These are phyloP conservation scores for Stagonosporopsis tanaceti DNA, from an alignment of 2,329 filamentous ascomycete species.

Conservation along the genomic window DNA sequence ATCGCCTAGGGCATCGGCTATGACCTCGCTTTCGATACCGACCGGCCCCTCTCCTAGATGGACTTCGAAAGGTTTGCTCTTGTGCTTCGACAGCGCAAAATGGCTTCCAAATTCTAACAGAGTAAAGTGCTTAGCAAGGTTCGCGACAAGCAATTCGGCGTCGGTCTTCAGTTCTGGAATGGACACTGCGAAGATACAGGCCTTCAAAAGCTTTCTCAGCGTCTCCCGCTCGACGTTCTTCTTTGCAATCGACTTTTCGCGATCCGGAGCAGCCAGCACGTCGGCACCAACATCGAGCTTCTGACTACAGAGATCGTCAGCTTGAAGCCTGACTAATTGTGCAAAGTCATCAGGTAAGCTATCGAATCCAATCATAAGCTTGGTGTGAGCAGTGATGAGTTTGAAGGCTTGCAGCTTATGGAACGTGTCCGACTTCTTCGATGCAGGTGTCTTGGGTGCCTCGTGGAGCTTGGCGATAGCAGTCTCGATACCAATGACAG, in stretches of 20 bases:
- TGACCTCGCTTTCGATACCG: slow-evolving; percentile 82
- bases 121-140: slow-evolving; percentile 88
- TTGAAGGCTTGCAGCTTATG: slow-evolving; percentile 95
- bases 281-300: slow-evolving; percentile 76
- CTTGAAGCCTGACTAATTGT: slow-evolving; percentile 83
- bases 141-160: slow-evolving; percentile 76
- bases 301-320: slow-evolving; percentile 79
- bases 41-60: slow-evolving; percentile 86
- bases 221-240: slow-evolving; percentile 83
- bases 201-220: slow-evolving; percentile 87
- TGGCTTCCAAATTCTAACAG: slow-evolving; percentile 87
- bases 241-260: slow-evolving; percentile 84
- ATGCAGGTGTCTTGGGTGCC: slow-evolving; percentile 67
- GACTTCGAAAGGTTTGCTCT: slow-evolving; percentile 81
- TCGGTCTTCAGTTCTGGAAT: slow-evolving; percentile 81
- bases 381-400: slow-evolving; percentile 86
- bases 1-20: slow-evolving; percentile 90
- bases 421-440: slow-evolving; percentile 76
- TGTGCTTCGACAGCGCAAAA: slow-evolving; percentile 81
- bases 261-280: slow-evolving; percentile 76
- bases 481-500: slow-evolving; percentile 84
- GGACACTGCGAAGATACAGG: slow-evolving; percentile 84
- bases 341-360: slow-evolving; percentile 88
- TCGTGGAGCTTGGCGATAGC: slow-evolving; percentile 91
- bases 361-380: slow-evolving; percentile 88